Base-by-base conservation (phyloP, 495 filamentous ascomycete species). In the Penicillium desertorum region DNA sequence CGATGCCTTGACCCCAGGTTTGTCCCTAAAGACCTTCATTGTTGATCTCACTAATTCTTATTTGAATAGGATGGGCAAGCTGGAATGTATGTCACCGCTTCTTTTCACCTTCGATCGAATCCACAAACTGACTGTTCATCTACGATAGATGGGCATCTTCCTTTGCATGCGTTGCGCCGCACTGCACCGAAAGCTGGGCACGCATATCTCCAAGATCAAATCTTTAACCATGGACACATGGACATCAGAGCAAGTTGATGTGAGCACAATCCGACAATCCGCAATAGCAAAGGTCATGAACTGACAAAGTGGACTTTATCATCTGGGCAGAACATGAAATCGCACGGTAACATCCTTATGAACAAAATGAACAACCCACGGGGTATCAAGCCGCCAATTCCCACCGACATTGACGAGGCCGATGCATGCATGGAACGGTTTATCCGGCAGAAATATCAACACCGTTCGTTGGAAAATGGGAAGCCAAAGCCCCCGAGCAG, bases 121-220 rank as follows among this genome's bases (percentile, higher is more conserved):
- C 22, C 34, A 32, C 29, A 47, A 47, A 61, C 71, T 73, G 59
- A 76, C 59, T 16, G 54, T 57, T 53, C 47, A 34, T 50, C 56
- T 51, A 57, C 52, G 58, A 62, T 67, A 96, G 92, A 80, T 98
- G 73, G 94, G 94, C 32, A 84, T 97, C 50, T 98, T 98, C 75
- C 82, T 98, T 6, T 98, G 94, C 76, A 92, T 97, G 88, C 90
- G 95, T 69, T 98, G 94, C 82, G 94, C 92, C 55, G 83, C 91
- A 29, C 79, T 98, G 69, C 94, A 98, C 78, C 91, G 94, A 64
- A 98, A 98, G 74, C 80, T 98, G 64, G 95, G 95, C 51, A 98
- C 92, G 50, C 94, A 98, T 70, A 89, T 98, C 54, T 96, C 93
- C 44, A 98, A 98, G 72, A 90, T 98, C 73, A 98, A 98, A 73